phyloP scores from a whole-genome alignment of 2,329 filamentous ascomycete species.

The Cadophora sp. region DNA sequence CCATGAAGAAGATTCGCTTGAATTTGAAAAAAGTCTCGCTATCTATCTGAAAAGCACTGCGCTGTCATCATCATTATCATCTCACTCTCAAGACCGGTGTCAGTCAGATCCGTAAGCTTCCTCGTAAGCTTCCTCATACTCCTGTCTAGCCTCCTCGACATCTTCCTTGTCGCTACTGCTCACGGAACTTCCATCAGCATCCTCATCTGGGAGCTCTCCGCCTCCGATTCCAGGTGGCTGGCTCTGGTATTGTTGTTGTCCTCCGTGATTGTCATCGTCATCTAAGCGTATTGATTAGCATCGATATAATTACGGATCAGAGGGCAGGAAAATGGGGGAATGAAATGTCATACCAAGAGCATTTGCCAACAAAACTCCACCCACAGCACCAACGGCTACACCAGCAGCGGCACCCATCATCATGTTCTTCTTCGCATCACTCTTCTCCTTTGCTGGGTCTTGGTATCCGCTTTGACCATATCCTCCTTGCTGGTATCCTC shows the following conservation, averaged over 20 bases:
- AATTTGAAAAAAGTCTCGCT: not conserved
- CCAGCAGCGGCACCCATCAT: slow-evolving; percentile 64
- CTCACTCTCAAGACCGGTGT: not conserved
- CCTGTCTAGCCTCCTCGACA: slow-evolving; percentile 59
- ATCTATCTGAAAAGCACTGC: not conserved
- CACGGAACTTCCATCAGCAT: slow-evolving; percentile 17
- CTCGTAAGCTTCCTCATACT: slow-evolving; percentile 58
- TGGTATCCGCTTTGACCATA: slow-evolving; percentile 3
- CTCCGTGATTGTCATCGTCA: slow-evolving; percentile 38
- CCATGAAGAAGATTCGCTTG: not conserved
- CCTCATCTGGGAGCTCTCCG: slow-evolving; percentile 6
- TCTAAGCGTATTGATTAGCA: slow-evolving; percentile 44
- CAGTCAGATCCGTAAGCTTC: slow-evolving; percentile 47
- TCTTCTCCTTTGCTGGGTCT: slow-evolving; percentile 33
- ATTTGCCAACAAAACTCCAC: slow-evolving; percentile 63
- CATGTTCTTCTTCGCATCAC: slow-evolving; percentile 54
- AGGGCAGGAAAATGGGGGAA: not conserved
- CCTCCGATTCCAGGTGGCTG: slow-evolving; percentile 10
- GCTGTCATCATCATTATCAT: no score
- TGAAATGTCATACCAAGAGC: slow-evolving; percentile 61
- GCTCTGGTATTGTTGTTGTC: not conserved
- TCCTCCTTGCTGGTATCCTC: slow-evolving; percentile 43
- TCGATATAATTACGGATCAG: slow-evolving; percentile 36
- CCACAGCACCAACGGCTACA: slow-evolving; percentile 61
- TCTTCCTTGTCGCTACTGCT: slow-evolving; percentile 60